A percentile compares a stretch with the other conserved stretches of the same genome.
phyloP scores from a whole-genome alignment of 2,329 filamentous ascomycete genomes.

The Ophiostoma angusticollis region DNA sequence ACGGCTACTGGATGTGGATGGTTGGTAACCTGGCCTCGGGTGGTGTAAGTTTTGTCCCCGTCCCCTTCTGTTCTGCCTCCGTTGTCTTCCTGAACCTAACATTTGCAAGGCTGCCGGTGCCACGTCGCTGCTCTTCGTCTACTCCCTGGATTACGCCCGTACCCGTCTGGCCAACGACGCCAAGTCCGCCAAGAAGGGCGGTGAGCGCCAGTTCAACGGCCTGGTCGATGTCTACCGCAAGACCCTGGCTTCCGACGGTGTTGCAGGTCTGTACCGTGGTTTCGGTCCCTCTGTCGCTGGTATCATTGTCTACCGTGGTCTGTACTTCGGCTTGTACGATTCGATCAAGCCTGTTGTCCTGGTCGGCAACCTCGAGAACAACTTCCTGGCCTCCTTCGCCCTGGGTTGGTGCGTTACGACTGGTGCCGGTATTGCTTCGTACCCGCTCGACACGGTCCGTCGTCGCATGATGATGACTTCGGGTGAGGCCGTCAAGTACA shows the following conservation, averaged over 20 bases:
- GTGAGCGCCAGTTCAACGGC: slow-evolving; percentile 99
- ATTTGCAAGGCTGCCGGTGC: slow-evolving; percentile 75
- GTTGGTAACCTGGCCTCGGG: slow-evolving; percentile 97
- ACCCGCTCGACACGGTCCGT: slow-evolving; percentile 99
- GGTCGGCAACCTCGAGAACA: slow-evolving; percentile 79
- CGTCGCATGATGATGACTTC: slow-evolving; percentile 99
- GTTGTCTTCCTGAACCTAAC: slow-evolving; percentile 1
- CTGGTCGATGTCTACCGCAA: slow-evolving; percentile 99
- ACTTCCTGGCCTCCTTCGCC: slow-evolving; percentile 98
- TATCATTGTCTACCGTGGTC: slow-evolving; percentile 99
- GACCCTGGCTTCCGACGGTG: slow-evolving; percentile 96
- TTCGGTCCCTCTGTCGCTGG: slow-evolving; percentile 98
- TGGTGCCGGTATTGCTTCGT: slow-evolving; percentile 99
- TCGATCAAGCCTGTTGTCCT: slow-evolving; percentile 99
- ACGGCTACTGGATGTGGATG: slow-evolving; percentile 99
- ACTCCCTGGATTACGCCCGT: slow-evolving; percentile 99
- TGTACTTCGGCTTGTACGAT: slow-evolving; percentile 99
- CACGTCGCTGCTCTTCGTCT: slow-evolving; percentile 99
- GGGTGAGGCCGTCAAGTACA: slow-evolving; percentile 99
- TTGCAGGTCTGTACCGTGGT: slow-evolving; percentile 99
- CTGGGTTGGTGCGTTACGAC: slow-evolving; percentile 99
- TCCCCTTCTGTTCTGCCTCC: slow-evolving; percentile 1
- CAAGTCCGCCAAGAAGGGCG: slow-evolving; percentile 94
- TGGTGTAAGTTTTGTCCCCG: slow-evolving; percentile 59
- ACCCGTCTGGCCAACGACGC: slow-evolving; percentile 99